These are phyloP conservation scores for Cryptosporidium viatorum DNA, from an alignment of 169 alveolate genomes.

Conservation along the genomic window DNA sequence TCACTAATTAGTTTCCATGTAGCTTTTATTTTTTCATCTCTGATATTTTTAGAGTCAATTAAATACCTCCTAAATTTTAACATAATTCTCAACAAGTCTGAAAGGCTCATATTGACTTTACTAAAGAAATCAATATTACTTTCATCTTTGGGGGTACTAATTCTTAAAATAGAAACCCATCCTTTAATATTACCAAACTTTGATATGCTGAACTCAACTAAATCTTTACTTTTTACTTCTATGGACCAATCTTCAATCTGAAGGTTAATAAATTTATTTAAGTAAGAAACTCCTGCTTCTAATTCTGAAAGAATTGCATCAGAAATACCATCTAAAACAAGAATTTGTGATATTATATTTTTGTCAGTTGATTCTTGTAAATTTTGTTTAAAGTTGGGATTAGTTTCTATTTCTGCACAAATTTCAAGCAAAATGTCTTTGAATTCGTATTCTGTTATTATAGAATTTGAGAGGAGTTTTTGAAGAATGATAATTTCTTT, in stretches of 20 bases:
- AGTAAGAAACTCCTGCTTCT: background rate
- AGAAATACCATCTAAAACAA: background rate
- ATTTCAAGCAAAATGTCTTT: slow-evolving; percentile 21
- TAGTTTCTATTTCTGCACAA: slow-evolving; percentile 28
- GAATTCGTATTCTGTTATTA: slow-evolving; percentile 24
- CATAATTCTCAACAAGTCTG: slow-evolving; percentile 1
- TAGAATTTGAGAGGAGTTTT: background rate
- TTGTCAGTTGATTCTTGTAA: background rate
- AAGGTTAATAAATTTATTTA: background rate
- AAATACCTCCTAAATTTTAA: slow-evolving; percentile 18
- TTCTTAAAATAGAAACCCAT: slow-evolving; percentile 39
- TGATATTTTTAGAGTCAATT: background rate
- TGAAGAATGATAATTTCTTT: slow-evolving; percentile 25
- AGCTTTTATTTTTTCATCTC: background rate
- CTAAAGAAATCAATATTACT: slow-evolving; percentile 1
- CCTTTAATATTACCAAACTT: slow-evolving; percentile 12
- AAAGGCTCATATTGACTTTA: background rate
- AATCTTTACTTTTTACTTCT: background rate
- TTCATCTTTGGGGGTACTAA: slow-evolving; percentile 11
- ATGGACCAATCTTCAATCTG: background rate
- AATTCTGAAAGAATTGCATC: background rate
- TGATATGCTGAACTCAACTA: background rate
- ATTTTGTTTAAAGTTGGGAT: background rate
- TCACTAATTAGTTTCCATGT: slow-evolving; percentile 37
- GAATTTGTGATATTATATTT: slow-evolving; percentile 11